A percentile compares a stretch with the other conserved stretches of the same genome.
phyloP scores from a whole-genome alignment of 306 rosid genomes.

The Abrus precatorius region DNA sequence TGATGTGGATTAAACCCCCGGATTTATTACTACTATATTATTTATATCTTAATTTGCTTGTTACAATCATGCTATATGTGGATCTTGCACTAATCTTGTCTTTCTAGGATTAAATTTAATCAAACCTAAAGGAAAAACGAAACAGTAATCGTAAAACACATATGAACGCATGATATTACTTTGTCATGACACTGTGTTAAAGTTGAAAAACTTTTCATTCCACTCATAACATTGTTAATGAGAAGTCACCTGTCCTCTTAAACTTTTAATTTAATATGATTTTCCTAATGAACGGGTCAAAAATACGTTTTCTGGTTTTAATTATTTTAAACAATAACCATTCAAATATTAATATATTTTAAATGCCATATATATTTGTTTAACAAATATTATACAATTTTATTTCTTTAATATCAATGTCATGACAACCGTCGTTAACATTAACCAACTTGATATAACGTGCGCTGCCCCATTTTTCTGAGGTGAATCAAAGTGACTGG shows the following conservation, averaged over 20 bases:
- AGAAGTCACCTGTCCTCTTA: background rate
- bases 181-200: background rate
- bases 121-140: background rate
- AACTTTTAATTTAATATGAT: background rate
- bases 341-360: background rate
- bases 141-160: slow-evolving; percentile 18
- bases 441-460: background rate
- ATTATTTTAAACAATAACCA: background rate
- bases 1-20: slow-evolving; percentile 19
- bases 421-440: background rate
- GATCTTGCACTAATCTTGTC: slow-evolving; percentile 40
- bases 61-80: slow-evolving; percentile 42
- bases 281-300: slow-evolving; percentile 6
- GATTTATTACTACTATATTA: background rate
- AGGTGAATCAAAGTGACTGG: slow-evolving; percentile 44
- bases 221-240: slow-evolving; percentile 2
- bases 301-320: background rate
- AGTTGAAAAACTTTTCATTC: slow-evolving; percentile 2
- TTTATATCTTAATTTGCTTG: slow-evolving; percentile 26
- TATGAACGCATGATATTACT: background rate
- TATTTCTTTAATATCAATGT: background rate
- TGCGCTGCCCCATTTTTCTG: background rate
- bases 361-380: background rate
- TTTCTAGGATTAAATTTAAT: slow-evolving; percentile 33
- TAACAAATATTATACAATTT: background rate